Percentiles rank a stretch among this genome's conserved stretches.
These are phyloP conservation scores for Claviceps quebecensis DNA, from an alignment of 2,329 filamentous ascomycete species.

Conservation along the genomic window DNA sequence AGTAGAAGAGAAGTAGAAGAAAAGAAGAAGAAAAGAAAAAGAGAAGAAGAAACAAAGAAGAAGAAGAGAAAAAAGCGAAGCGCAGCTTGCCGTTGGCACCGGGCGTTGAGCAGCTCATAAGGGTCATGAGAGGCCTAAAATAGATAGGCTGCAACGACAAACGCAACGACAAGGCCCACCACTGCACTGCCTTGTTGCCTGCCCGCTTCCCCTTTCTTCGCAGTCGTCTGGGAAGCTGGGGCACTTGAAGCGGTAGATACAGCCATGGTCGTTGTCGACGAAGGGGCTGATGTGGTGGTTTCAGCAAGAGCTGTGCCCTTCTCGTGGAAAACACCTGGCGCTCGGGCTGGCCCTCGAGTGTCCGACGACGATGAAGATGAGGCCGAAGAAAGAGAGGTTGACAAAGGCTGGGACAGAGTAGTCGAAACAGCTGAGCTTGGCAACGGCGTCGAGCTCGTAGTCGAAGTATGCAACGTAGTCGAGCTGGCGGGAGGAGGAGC, in stretches of 20 bases:
- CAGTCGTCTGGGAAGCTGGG: constrained; percentile 16
- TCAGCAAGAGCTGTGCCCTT: constrained; percentile 23
- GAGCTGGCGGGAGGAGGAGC: not conserved
- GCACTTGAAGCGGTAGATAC: constrained; percentile 15
- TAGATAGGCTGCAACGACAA: constrained; percentile 37
- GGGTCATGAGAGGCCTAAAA: constrained; percentile 18
- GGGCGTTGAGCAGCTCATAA: not conserved
- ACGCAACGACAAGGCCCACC: constrained; percentile 39
- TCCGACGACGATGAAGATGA: constrained; percentile 4
- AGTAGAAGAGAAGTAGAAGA: not conserved
- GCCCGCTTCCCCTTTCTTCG: constrained; percentile 30
- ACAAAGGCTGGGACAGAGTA: constrained; percentile 3
- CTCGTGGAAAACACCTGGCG: constrained; percentile 41
- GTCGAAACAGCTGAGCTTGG: constrained; percentile 2
- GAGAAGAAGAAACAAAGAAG: no score
- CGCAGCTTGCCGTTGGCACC: not conserved
- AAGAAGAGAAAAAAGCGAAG: not conserved
- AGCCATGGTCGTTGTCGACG: constrained; percentile 9
- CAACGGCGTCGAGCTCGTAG: not conserved
- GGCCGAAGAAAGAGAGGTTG: constrained; percentile 5
- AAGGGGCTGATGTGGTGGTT: not conserved
- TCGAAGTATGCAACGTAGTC: not conserved
- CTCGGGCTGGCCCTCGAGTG: constrained; percentile 13
- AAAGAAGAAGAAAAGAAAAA: no score
- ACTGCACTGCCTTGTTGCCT: constrained; percentile 36